Evolutionary conservation across 176 grass and related monocot genomes (phyloP).

Genomic region (Dactylis glomerata): DNA sequence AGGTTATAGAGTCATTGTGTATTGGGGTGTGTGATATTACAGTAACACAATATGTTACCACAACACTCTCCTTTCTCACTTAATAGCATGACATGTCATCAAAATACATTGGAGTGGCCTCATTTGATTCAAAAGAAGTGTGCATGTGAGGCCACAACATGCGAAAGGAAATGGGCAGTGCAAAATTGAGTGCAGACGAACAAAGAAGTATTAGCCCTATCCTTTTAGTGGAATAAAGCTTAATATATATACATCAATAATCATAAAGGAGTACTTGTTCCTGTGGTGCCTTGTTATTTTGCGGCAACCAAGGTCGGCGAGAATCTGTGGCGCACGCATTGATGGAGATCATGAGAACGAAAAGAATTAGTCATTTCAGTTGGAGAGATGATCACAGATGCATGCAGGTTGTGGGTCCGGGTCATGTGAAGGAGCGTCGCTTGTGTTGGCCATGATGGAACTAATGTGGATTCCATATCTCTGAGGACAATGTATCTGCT

Average conservation of each 20-base stretch:
- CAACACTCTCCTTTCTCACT: not conserved
- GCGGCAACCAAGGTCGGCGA: not conserved
- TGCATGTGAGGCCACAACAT: constrained; percentile 12
- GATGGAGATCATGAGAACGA: constrained; percentile 17
- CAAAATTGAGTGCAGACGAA: constrained; percentile 1
- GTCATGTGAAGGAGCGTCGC: constrained; percentile 31
- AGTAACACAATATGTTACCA: no score
- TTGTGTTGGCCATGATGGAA: constrained; percentile 36
- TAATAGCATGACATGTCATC: no score
- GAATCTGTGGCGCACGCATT: constrained; percentile 21
- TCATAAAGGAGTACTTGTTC: not conserved
- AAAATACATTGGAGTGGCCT: no score
- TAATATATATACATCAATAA: not conserved
- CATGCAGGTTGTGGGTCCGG: not conserved
- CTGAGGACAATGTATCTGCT: not conserved
- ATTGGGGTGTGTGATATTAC: no score
- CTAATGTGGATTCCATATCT: constrained; percentile 36
- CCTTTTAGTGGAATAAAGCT: not conserved
- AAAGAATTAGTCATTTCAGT: not conserved
- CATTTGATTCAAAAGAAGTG: not conserved
- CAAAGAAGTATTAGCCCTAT: not conserved
- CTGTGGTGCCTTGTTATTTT: not conserved
- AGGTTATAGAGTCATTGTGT: no score
- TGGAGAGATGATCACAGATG: not conserved
- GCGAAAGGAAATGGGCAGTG: constrained; percentile 15